phyloP scores from a whole-genome alignment of 176 grass and related monocot species.

The Aechmea fasciata region DNA sequence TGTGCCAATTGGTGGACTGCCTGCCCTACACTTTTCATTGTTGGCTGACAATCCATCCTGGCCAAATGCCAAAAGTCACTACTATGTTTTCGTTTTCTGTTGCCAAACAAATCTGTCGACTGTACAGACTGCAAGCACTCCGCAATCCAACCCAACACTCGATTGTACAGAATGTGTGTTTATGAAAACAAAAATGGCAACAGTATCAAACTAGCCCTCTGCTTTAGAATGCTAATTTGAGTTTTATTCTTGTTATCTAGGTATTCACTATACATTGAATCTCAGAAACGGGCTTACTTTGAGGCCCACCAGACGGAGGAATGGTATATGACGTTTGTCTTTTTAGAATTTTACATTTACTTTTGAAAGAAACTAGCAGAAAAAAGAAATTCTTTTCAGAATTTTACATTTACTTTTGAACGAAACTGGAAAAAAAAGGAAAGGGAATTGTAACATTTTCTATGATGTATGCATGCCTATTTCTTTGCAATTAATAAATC shows the following conservation, averaged over 20 bases:
- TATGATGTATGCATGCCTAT: not conserved
- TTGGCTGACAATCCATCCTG: too few relatives aligned
- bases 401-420: not conserved
- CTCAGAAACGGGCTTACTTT: slow-evolving; percentile 88
- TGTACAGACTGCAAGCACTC: too few relatives aligned
- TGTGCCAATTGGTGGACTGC: too few relatives aligned
- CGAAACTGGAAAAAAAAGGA: too few relatives aligned
- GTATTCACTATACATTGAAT: slow-evolving; percentile 86
- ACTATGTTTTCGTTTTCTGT: too few relatives aligned
- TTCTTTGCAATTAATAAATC: not conserved
- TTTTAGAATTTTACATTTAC: not conserved
- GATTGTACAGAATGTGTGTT: too few relatives aligned
- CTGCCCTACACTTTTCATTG: too few relatives aligned
- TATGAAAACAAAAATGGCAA: not conserved
- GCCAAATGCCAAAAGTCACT: too few relatives aligned
- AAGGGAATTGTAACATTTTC: not conserved
- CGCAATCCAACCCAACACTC: too few relatives aligned
- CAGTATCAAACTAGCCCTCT: not conserved
- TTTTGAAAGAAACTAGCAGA: too few relatives aligned
- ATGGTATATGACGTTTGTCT: slow-evolving; percentile 28
- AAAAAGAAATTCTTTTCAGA: not conserved
- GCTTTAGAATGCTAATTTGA: slow-evolving; percentile 13
- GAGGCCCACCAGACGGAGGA: slow-evolving; percentile 89
- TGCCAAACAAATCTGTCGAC: too few relatives aligned
- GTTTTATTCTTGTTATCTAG: slow-evolving; percentile 31